Evolutionary conservation across 768 basidiomycete genomes (phyloP).

Genomic region (Vararia minispora): DNA sequence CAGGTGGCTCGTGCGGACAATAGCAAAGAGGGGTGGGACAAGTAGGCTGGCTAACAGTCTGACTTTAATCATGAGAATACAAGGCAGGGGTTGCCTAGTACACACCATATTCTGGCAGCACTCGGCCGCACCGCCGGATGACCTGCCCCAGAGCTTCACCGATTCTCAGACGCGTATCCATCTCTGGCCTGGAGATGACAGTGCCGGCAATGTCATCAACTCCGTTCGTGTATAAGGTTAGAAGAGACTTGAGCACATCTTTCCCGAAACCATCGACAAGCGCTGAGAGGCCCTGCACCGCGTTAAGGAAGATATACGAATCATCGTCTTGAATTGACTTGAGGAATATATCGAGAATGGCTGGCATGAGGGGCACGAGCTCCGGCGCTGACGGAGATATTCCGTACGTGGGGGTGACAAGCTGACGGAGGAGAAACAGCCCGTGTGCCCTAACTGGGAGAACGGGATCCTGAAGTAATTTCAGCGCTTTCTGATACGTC

Average conservation of each 20-base stretch:
- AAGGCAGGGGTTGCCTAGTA: neutral
- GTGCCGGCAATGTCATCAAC: slow-evolving; percentile 38
- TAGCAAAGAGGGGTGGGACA: slow-evolving; percentile 57
- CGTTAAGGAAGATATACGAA: slow-evolving; percentile 91
- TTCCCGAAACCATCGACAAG: slow-evolving; percentile 73
- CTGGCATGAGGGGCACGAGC: slow-evolving; percentile 65
- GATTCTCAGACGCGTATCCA: slow-evolving; percentile 65
- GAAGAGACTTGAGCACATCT: slow-evolving; percentile 55
- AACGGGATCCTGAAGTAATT: slow-evolving; percentile 81
- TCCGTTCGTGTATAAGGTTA: slow-evolving; percentile 53
- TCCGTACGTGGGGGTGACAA: slow-evolving; percentile 38
- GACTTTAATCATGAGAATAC: slow-evolving; percentile 10
- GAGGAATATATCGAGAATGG: slow-evolving; percentile 80
- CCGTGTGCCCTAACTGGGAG: slow-evolving; percentile 94
- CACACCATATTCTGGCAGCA: slow-evolving; percentile 60
- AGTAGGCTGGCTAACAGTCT: slow-evolving; percentile 47
- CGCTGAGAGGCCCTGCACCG: slow-evolving; percentile 79
- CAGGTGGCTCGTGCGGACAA: slow-evolving; percentile 45
- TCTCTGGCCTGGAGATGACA: slow-evolving; percentile 42
- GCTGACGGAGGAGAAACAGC: slow-evolving; percentile 66
- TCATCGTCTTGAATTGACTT: slow-evolving; percentile 84
- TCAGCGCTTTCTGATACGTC: slow-evolving; percentile 79
- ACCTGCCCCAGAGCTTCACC: slow-evolving; percentile 82
- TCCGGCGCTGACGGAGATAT: slow-evolving; percentile 12
- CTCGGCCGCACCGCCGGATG: slow-evolving; percentile 59